Percentiles rank a stretch among this genome's conserved stretches.
These are phyloP conservation scores for Erodium chrysanthum DNA, from an alignment of 441 rosid genomes.

Conservation along the genomic window DNA sequence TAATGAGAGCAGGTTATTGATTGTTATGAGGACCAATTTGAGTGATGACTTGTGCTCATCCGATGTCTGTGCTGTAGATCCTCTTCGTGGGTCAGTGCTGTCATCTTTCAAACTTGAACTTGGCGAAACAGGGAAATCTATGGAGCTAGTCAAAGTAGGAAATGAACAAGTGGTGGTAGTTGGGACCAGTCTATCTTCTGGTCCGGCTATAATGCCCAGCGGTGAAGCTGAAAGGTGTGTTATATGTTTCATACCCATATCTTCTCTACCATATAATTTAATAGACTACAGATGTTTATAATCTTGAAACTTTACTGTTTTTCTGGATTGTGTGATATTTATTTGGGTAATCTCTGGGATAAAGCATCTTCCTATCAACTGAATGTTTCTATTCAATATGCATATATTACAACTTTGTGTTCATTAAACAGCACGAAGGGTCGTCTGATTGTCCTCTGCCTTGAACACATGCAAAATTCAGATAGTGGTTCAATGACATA, in stretches of 20 bases:
- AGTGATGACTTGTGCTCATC: constrained; percentile 49
- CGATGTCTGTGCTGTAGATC: constrained; percentile 87
- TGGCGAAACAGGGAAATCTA: constrained; percentile 87
- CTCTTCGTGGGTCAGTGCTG: constrained; percentile 61
- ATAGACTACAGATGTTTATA: background rate
- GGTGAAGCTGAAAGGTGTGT: constrained; percentile 96
- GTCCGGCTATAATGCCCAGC: constrained; percentile 89
- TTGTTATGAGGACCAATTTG: constrained; percentile 90
- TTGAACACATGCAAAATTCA: constrained; percentile 58
- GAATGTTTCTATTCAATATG: background rate
- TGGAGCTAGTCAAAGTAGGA: constrained; percentile 81
- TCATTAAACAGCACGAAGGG: constrained; percentile 72
- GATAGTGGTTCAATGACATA: constrained; percentile 70
- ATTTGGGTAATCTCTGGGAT: background rate
- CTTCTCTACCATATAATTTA: background rate
- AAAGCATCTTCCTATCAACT: constrained; percentile 10
- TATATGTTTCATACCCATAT: constrained; percentile 16
- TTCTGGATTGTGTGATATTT: background rate
- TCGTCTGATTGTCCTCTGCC: constrained; percentile 68
- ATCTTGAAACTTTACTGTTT: background rate
- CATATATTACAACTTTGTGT: constrained; percentile 15
- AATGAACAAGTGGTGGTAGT: constrained; percentile 74
- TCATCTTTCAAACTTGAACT: constrained; percentile 62
- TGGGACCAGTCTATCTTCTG: constrained; percentile 80
- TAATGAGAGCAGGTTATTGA: constrained; percentile 62